These are phyloP conservation scores for Backusella macrospora DNA, from an alignment of 192 early-diverging fungal species.

Conservation along the genomic window DNA sequence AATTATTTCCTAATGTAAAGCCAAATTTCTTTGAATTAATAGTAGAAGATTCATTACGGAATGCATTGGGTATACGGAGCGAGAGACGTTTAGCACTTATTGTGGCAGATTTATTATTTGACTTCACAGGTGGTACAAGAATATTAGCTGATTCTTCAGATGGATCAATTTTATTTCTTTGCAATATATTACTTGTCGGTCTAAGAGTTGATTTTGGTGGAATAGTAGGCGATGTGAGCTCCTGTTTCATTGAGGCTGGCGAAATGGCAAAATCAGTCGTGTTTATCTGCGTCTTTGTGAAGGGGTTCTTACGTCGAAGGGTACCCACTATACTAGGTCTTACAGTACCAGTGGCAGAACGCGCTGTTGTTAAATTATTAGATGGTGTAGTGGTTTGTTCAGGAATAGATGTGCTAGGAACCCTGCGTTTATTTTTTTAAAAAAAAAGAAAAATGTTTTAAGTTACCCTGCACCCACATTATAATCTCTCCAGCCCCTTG, in stretches of 20 bases:
- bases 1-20: conserved; percentile 22
- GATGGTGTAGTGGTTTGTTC: not conserved
- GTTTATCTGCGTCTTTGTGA: conserved; percentile 18
- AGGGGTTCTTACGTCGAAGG: conserved; percentile 35
- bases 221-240: not conserved
- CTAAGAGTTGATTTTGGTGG: conserved; percentile 33
- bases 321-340: conserved; percentile 21
- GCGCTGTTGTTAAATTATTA: not conserved
- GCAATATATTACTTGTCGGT: conserved; percentile 11
- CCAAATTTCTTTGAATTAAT: conserved; percentile 23
- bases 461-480: not conserved
- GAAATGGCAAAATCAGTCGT: conserved; percentile 15
- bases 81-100: conserved; percentile 22
- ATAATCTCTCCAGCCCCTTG: not conserved
- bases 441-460: not conserved
- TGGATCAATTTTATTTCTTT: conserved; percentile 29
- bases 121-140: not conserved
- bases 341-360: not conserved
- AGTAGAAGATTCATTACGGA: conserved; percentile 6
- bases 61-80: conserved; percentile 29
- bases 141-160: not conserved
- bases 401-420: not conserved
- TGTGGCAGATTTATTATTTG: not conserved
- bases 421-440: not conserved
- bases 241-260: not conserved